A percentile compares a stretch with the other conserved stretches of the same genome.
phyloP scores from a whole-genome alignment of 176 grass and related monocot species.

The Saccharum spontaneum region DNA sequence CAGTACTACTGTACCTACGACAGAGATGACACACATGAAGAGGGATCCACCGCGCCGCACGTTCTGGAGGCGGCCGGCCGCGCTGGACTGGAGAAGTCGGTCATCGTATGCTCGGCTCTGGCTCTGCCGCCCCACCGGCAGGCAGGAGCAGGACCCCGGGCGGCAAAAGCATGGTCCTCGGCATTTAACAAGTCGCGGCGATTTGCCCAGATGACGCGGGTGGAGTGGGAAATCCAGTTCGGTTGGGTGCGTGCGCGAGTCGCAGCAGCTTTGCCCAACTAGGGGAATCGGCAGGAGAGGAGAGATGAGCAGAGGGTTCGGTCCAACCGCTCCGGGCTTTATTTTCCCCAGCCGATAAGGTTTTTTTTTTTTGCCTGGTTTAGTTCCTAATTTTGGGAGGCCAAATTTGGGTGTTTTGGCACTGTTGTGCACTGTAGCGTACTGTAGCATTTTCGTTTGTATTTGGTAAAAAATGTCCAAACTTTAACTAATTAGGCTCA shows the following conservation, averaged over 20 bases:
- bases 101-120: neutral
- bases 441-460: too few species aligned
- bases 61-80: too few species aligned
- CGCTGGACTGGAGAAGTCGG: too few species aligned
- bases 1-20: too few species aligned
- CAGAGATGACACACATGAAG: neutral
- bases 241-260: neutral
- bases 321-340: slow-evolving; percentile 21
- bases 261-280: neutral
- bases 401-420: too few species aligned
- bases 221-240: neutral
- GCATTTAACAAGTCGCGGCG: neutral
- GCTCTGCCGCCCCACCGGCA: neutral
- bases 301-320: neutral
- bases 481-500: too few species aligned
- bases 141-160: neutral
- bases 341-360: neutral
- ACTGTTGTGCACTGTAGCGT: too few species aligned
- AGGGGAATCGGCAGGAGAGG: neutral
- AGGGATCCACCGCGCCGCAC: too few species aligned
- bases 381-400: too few species aligned
- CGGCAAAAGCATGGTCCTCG: neutral
- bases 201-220: neutral
- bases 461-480: too few species aligned
- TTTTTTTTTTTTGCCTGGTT: too few species aligned